Conservation (phyloP, 192 early-diverging fungal genomes). For the Geranomyces michiganensis region DNA sequence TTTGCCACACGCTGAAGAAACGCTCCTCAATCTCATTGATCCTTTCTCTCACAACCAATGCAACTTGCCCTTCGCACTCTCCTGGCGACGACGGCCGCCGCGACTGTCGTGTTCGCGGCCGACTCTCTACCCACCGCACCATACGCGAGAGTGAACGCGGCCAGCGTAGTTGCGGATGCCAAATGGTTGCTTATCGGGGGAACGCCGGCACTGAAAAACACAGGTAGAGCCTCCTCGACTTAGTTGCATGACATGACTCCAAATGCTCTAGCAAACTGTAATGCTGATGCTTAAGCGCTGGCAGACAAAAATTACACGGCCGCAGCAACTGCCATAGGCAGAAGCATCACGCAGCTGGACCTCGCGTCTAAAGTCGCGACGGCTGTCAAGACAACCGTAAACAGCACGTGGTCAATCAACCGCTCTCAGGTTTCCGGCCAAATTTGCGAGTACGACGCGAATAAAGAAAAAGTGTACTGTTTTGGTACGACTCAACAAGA, state of each 20-base stretch:
- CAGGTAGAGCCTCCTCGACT: background rate
- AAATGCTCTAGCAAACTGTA: no score
- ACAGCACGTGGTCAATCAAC: constrained; percentile 9
- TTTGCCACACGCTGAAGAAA: no score
- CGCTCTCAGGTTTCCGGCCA: constrained; percentile 19
- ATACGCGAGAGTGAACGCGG: constrained; percentile 19
- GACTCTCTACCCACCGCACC: constrained; percentile 3
- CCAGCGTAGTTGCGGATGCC: constrained; percentile 17
- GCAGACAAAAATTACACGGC: background rate
- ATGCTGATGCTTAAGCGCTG: no score
- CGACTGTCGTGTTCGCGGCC: background rate
- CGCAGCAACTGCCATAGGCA: background rate
- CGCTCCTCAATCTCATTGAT: no score
- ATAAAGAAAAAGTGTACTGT: constrained; percentile 24
- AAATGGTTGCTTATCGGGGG: constrained; percentile 35
- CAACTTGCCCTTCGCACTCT: background rate
- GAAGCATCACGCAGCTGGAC: constrained; percentile 18
- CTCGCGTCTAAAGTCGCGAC: background rate
- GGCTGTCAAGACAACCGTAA: background rate
- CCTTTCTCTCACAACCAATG: background rate
- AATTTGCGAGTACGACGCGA: constrained; percentile 21
- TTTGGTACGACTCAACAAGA: constrained; percentile 24
- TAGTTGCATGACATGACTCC: no score
- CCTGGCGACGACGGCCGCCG: background rate
- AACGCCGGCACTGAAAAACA: background rate